Evolutionary conservation across 305 asterid genomes (phyloP).

Genomic region (Fraxinus platypoda): DNA sequence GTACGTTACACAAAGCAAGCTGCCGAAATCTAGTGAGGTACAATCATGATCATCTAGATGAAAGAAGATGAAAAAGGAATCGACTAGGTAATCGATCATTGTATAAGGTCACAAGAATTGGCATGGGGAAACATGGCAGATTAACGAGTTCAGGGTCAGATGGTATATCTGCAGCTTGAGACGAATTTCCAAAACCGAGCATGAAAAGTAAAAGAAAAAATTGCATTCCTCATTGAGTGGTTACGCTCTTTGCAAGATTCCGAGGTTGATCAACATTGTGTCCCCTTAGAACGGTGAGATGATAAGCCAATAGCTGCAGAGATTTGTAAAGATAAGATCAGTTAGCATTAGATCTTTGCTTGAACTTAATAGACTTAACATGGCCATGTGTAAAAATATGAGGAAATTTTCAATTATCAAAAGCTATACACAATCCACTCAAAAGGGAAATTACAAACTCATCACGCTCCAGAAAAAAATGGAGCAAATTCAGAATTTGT

Average conservation of each 20-base stretch:
- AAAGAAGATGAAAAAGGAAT: background rate
- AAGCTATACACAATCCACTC: background rate
- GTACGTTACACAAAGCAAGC: background rate
- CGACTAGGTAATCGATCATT: background rate
- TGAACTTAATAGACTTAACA: background rate
- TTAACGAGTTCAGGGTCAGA: background rate
- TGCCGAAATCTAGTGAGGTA: background rate
- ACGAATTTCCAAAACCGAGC: background rate
- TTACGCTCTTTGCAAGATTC: conserved; percentile 96
- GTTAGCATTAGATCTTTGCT: background rate
- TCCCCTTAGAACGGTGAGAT: conserved; percentile 87
- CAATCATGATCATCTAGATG: background rate
- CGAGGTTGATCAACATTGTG: conserved; percentile 95
- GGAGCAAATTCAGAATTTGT: background rate
- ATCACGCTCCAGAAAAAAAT: background rate
- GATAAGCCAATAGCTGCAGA: conserved; percentile 88
- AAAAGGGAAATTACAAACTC: background rate
- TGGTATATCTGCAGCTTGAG: background rate
- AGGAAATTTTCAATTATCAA: background rate
- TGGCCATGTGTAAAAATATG: background rate
- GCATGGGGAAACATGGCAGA: background rate
- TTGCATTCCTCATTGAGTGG: conserved; percentile 62
- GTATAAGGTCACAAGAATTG: background rate
- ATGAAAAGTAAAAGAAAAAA: background rate
- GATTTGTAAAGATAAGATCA: conserved; percentile 10